Percentiles rank a stretch among this genome's conserved stretches.
Conservation (phyloP, 2,329 filamentous ascomycete species). For the Calonectria hawksworthii region DNA sequence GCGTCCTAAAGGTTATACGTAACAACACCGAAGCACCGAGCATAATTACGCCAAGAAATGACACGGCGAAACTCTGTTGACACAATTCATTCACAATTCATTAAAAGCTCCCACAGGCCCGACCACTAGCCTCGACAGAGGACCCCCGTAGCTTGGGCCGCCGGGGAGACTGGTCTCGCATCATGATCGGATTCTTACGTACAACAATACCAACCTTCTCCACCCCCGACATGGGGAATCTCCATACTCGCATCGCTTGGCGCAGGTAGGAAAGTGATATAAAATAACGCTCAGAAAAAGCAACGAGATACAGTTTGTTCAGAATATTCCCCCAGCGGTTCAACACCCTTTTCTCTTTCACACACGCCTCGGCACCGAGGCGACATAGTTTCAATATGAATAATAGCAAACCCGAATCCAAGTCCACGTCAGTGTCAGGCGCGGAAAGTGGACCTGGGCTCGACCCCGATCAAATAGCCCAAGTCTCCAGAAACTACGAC, state of each 20-base stretch:
- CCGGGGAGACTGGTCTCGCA: slow-evolving; percentile 4
- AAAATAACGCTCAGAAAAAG: neutral
- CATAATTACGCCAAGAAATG: neutral
- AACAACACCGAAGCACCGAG: neutral
- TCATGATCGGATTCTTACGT: slow-evolving; percentile 33
- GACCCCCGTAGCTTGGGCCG: slow-evolving; percentile 1
- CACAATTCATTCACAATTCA: neutral
- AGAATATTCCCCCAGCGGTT: neutral
- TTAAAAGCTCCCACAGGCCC: neutral
- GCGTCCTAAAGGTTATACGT: neutral
- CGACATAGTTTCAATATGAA: slow-evolving; percentile 11
- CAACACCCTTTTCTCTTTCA: neutral
- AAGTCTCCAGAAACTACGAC: slow-evolving; percentile 26
- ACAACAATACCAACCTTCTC: slow-evolving; percentile 25
- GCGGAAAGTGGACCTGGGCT: slow-evolving; percentile 6
- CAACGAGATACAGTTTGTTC: neutral
- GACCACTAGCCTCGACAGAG: neutral
- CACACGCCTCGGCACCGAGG: neutral
- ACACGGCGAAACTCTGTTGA: neutral
- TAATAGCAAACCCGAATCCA: slow-evolving; percentile 3
- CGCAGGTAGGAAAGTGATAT: neutral
- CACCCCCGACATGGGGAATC: slow-evolving; percentile 18
- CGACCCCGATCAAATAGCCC: slow-evolving; percentile 25
- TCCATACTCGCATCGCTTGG: slow-evolving; percentile 20
- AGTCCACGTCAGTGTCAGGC: neutral